These are phyloP conservation scores for Tulasnella sp. DNA, from an alignment of 768 basidiomycete species.

Conservation along the genomic window DNA sequence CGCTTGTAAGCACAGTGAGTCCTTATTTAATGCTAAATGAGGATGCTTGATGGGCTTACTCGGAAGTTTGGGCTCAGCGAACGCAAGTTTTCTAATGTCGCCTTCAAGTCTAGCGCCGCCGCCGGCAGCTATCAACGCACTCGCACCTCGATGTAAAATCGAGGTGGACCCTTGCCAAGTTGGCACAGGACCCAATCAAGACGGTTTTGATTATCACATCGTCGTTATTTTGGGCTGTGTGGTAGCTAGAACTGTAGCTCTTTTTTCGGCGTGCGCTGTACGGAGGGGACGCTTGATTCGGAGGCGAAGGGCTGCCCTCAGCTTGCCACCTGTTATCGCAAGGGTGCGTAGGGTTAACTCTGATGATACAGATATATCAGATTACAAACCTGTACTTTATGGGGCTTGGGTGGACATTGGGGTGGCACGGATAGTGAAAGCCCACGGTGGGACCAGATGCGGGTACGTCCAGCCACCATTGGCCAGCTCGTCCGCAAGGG, in stretches of 20 bases:
- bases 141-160: too few species aligned
- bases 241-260: neutral
- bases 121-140: too few species aligned
- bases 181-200: too few species aligned
- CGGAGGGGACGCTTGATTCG: neutral
- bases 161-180: too few species aligned
- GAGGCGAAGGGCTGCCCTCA: neutral
- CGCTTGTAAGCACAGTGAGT: too few species aligned
- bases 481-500: too few species aligned
- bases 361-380: neutral
- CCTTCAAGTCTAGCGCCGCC: too few species aligned
- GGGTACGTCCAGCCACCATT: neutral
- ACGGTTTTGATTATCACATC: neutral
- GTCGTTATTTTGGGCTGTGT: neutral
- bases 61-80: too few species aligned
- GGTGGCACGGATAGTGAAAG: neutral
- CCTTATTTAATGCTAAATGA: too few species aligned
- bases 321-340: neutral
- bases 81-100: too few species aligned
- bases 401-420: neutral
- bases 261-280: neutral
- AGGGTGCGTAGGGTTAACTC: neutral
- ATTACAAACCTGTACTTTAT: neutral
- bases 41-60: too few species aligned
- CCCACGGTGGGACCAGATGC: neutral